Percentiles rank a stretch among this genome's conserved stretches.
These are phyloP conservation scores for Ehretia macrophylla DNA, from an alignment of 257 asterid genomes.

Conservation along the genomic window DNA sequence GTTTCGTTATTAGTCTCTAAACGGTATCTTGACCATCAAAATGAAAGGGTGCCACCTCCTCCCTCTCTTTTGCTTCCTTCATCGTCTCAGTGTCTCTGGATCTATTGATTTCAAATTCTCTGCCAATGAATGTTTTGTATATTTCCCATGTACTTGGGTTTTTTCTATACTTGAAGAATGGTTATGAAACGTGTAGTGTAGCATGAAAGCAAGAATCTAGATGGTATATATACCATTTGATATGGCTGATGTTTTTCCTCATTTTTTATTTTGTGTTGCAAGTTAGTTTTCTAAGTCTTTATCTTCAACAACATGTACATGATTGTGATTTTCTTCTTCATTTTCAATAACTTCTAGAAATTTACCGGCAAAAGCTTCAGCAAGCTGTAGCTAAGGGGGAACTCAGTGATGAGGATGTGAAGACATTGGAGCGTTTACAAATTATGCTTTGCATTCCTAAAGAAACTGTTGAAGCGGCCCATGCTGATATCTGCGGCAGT, in stretches of 20 bases:
- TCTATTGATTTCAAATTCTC: too few relatives aligned
- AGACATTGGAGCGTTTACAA: conserved; percentile 78
- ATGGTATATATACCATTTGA: too few relatives aligned
- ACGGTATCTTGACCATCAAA: neutral
- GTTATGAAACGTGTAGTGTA: too few relatives aligned
- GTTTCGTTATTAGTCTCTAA: neutral
- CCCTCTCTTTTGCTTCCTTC: too few relatives aligned
- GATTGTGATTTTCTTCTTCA: conserved; percentile 8
- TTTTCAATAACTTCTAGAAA: conserved; percentile 38
- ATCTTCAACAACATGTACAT: neutral
- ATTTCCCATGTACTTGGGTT: neutral
- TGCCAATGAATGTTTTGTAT: too few relatives aligned
- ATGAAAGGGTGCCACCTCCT: too few relatives aligned
- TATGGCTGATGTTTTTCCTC: too few relatives aligned
- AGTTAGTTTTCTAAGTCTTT: neutral
- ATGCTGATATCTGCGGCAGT: conserved; percentile 89
- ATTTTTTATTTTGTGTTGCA: neutral
- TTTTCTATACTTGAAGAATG: too few relatives aligned
- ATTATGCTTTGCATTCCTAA: conserved; percentile 85
- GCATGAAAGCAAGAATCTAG: too few relatives aligned
- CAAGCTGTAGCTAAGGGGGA: conserved; percentile 71
- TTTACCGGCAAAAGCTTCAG: conserved; percentile 83
- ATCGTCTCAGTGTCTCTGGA: too few relatives aligned
- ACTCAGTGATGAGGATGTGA: conserved; percentile 79
- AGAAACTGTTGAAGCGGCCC: conserved; percentile 88